These are phyloP conservation scores for Oryza rufipogon DNA, from an alignment of 176 grass and related monocot genomes.

Conservation along the genomic window DNA sequence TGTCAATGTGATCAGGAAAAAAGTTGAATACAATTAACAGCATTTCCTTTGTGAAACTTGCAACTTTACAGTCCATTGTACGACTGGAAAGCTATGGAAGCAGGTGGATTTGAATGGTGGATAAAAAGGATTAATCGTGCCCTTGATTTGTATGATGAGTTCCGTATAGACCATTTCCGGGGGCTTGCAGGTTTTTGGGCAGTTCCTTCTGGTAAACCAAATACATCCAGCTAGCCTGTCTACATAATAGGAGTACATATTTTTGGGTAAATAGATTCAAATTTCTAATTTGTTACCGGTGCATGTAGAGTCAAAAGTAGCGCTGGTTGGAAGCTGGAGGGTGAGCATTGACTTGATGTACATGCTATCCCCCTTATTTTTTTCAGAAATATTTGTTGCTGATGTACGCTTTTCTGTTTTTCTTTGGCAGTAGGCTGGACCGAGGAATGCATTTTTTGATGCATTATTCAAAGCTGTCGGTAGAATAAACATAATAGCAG, in stretches of 20 bases:
- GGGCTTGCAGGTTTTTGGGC: slow-evolving; percentile 92
- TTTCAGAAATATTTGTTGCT: slow-evolving; percentile 17
- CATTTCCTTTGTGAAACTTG: slow-evolving; percentile 35
- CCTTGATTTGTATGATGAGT: slow-evolving; percentile 98
- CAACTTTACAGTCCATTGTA: slow-evolving; percentile 73
- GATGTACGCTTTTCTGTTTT: slow-evolving; percentile 49
- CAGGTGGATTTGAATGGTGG: slow-evolving; percentile 82
- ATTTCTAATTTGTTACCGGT: slow-evolving; percentile 33
- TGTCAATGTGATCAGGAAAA: neutral
- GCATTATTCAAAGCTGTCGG: slow-evolving; percentile 82
- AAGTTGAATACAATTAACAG: neutral
- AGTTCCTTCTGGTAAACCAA: slow-evolving; percentile 78
- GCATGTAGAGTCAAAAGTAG: slow-evolving; percentile 80
- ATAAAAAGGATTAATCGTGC: slow-evolving; percentile 90
- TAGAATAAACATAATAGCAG: slow-evolving; percentile 81
- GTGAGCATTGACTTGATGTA: slow-evolving; percentile 54
- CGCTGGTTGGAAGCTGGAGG: slow-evolving; percentile 85
- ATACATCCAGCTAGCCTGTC: neutral
- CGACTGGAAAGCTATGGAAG: slow-evolving; percentile 93
- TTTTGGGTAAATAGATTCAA: slow-evolving; percentile 28
- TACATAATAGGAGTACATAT: slow-evolving; percentile 17
- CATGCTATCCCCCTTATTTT: slow-evolving; percentile 12
- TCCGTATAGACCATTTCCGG: slow-evolving; percentile 96
- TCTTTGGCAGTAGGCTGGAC: slow-evolving; percentile 94
- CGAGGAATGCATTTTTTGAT: slow-evolving; percentile 89